Percentiles rank a stretch among this genome's conserved stretches.
Evolutionary conservation across 108 stramenopile genomes (phyloP).

Genomic region (Cyclotella baltica): DNA sequence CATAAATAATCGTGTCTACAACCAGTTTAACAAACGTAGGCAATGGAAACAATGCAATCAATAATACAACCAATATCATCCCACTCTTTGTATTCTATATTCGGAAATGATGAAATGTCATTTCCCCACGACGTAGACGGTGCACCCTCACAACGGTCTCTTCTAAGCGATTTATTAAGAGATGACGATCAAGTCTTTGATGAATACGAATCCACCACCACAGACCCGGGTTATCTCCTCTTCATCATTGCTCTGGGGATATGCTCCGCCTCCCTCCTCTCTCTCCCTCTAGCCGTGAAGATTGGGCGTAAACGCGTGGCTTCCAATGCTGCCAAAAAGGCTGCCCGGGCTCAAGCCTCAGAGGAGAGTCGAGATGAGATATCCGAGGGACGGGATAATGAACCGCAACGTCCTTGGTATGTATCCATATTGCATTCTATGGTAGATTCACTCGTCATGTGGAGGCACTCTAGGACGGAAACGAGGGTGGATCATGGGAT

Average conservation of each 20-base stretch:
- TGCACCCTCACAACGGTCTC: not conserved
- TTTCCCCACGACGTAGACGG: not conserved
- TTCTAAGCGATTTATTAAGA: not conserved
- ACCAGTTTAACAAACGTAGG: not conserved
- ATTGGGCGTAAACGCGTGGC: not conserved
- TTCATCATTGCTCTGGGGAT: conserved; percentile 39
- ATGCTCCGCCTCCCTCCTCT: conserved; percentile 20
- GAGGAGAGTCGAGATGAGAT: not conserved
- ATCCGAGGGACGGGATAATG: not conserved
- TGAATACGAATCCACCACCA: conserved; percentile 34
- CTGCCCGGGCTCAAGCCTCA: not conserved
- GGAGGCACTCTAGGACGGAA: conserved; percentile 1
- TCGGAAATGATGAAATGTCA: not conserved
- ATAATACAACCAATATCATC: conserved; percentile 4
- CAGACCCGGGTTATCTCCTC: conserved; percentile 30
- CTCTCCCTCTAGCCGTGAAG: conserved; percentile 24
- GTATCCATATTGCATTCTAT: not conserved
- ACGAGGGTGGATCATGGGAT: conserved; percentile 11
- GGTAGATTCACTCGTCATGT: conserved; percentile 11
- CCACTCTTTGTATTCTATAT: not conserved
- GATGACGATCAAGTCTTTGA: conserved; percentile 43
- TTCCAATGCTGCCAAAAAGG: not conserved
- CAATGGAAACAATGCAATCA: conserved; percentile 4
- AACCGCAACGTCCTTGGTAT: not conserved
- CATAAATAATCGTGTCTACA: not conserved